Conservation (phyloP, 352 stramenopile genomes). For the Pythium graminicola region DNA sequence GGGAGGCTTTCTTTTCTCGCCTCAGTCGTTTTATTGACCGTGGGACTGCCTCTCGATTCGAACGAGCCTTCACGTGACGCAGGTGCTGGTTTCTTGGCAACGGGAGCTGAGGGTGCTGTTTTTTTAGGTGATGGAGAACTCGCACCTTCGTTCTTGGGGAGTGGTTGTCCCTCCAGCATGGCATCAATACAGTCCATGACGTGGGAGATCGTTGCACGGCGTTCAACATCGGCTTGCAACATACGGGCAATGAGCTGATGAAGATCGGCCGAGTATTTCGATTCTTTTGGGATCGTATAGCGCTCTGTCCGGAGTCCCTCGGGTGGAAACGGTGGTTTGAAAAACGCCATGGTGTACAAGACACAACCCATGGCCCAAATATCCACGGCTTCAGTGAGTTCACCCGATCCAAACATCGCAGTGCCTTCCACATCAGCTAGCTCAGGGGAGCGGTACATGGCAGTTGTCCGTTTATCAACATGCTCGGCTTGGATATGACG, state of each 20-base stretch:
- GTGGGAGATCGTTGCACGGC: constrained; percentile 88
- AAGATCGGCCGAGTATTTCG: constrained; percentile 84
- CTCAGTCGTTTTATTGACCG: constrained; percentile 42
- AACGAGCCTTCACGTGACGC: constrained; percentile 22
- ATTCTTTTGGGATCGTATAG: constrained; percentile 89
- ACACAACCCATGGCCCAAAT: constrained; percentile 94
- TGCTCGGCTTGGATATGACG: constrained; percentile 88
- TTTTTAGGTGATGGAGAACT: constrained; percentile 3
- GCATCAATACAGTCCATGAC: constrained; percentile 88
- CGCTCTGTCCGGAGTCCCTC: constrained; percentile 92
- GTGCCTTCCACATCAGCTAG: constrained; percentile 92
- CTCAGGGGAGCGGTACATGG: constrained; percentile 97
- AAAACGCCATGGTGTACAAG: constrained; percentile 94
- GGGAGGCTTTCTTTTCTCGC: constrained; percentile 46
- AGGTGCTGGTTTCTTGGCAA: constrained; percentile 3
- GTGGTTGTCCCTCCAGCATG: constrained; percentile 34
- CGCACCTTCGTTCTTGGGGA: constrained; percentile 18
- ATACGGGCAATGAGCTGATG: constrained; percentile 89
- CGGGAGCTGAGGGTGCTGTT: constrained; percentile 1
- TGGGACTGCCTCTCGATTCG: constrained; percentile 5
- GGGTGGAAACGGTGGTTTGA: constrained; percentile 94
- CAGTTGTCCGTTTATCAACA: constrained; percentile 95
- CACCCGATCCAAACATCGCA: constrained; percentile 87
- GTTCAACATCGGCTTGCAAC: constrained; percentile 86
- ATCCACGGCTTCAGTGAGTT: constrained; percentile 90